Evolutionary conservation across 495 filamentous ascomycete genomes (phyloP), one percentile per base, ranked within the genome.

Genomic region (Cercophora samala): DNA sequence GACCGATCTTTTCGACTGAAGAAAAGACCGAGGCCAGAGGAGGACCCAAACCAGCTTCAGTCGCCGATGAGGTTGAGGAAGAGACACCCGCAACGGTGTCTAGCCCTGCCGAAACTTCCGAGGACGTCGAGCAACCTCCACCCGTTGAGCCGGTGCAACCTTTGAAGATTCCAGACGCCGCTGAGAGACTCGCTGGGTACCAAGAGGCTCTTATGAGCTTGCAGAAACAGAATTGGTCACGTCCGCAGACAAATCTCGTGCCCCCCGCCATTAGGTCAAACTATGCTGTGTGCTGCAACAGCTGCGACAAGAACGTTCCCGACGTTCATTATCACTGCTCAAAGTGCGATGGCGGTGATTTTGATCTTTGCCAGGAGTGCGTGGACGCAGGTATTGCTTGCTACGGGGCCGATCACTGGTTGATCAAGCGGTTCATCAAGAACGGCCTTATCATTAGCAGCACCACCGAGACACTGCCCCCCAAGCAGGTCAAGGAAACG

Each of bases 241-340:
- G 26, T 29, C 26, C 26, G 26, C n/a, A 29, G 26, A 29, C 8
- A 8, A 29, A 17, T 9, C n/a, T 18, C 54, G n/a, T 24, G 9
- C 17, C 17, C n/a, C 29, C 19, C 15, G 37, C 18, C 21, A 63
- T 65, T 46, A 62, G 54, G 37, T 46, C 62, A 1, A 72, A 79
- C 58, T 82, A 83, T 59, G 79, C 82, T n/a, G 93, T 99, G 62
- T 97, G 90, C 82, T 99, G 95, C 86, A 97, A 99, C 79, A 85
- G 87, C 72, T 99, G 95, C 74, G 87, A 93, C 64, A 78, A 78
- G 23, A 84, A 87, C 42, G 92, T 97, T 70, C 82, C 88, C 42
- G 87, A 92, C 69, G 86, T 85, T 23, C 95, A 99, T 74, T 99
- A 91, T 76, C 95, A 99, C 79, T 99, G 95, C 82, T 90, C 91